Conservation (phyloP, 2,329 filamentous ascomycete species). For the Fusarium pseudograminearum region DNA sequence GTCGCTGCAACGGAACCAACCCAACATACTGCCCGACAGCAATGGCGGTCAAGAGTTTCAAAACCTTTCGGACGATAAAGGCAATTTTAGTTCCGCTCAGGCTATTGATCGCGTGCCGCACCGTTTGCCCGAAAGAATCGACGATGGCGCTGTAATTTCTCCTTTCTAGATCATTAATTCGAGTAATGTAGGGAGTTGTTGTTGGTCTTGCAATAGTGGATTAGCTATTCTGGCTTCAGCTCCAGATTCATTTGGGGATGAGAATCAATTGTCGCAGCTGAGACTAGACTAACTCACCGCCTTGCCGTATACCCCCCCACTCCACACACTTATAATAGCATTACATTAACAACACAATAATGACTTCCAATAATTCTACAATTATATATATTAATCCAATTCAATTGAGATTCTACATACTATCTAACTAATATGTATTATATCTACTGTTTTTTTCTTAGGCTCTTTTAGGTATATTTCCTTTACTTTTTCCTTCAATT, state of each 20-base stretch:
- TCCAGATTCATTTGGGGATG: not conserved
- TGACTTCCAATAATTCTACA: no score
- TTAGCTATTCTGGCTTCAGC: constrained; percentile 8
- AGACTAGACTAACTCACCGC: no score
- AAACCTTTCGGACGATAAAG: not conserved
- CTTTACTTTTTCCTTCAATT: no score
- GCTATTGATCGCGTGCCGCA: constrained; percentile 44
- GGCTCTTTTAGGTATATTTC: no score
- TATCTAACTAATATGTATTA: no score
- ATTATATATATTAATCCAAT: no score
- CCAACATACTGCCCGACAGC: not conserved
- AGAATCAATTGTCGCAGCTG: constrained; percentile 3
- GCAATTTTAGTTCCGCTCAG: constrained; percentile 8
- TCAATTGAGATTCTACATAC: no score
- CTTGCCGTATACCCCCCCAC: no score
- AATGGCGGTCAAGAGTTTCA: constrained; percentile 19
- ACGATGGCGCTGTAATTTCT: constrained; percentile 10
- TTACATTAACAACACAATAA: no score
- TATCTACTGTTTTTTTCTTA: no score
- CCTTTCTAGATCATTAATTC: constrained; percentile 5
- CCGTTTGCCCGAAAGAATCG: constrained; percentile 10
- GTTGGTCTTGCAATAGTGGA: constrained; percentile 27
- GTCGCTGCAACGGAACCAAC: not conserved
- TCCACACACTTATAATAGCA: no score
- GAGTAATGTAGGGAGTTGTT: constrained; percentile 8